Conservation (phyloP, 73 alveolate species). For the Symbiodinium natans region DNA sequence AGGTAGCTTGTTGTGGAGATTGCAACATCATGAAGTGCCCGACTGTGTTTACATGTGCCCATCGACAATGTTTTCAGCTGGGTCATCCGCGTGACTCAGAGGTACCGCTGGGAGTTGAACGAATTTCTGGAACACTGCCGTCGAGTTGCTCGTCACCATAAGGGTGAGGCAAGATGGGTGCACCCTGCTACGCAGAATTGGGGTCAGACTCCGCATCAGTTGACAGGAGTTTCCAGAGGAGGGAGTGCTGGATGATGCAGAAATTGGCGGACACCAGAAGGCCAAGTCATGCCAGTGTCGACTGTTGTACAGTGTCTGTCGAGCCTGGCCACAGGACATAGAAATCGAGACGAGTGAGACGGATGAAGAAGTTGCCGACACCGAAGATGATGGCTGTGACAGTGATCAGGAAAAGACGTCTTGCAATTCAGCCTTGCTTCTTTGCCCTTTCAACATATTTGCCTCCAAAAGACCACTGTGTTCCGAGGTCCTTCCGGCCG, state of each 20-base stretch:
- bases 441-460: too few species aligned
- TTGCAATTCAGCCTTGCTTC: too few species aligned
- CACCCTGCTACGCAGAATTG: neutral
- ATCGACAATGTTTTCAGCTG: too few species aligned
- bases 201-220: neutral
- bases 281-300: too few species aligned
- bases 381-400: neutral
- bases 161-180: neutral
- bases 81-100: neutral
- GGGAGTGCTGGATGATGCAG: neutral
- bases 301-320: too few species aligned
- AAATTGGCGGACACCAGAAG: neutral
- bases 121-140: constrained; percentile 86
- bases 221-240: neutral
- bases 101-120: neutral
- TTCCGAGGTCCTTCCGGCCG: neutral
- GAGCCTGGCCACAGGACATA: neutral
- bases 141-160: constrained; percentile 51
- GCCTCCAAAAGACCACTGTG: too few species aligned
- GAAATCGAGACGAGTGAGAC: neutral
- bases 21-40: constrained; percentile 93
- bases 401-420: neutral
- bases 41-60: too few species aligned
- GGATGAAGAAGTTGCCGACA: neutral
- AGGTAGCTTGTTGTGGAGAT: constrained; percentile 87